A percentile compares a stretch with the other conserved stretches of the same genome.
Evolutionary conservation across 306 rosid species (phyloP).

Genomic region (Elaeagnus macrophylla): DNA sequence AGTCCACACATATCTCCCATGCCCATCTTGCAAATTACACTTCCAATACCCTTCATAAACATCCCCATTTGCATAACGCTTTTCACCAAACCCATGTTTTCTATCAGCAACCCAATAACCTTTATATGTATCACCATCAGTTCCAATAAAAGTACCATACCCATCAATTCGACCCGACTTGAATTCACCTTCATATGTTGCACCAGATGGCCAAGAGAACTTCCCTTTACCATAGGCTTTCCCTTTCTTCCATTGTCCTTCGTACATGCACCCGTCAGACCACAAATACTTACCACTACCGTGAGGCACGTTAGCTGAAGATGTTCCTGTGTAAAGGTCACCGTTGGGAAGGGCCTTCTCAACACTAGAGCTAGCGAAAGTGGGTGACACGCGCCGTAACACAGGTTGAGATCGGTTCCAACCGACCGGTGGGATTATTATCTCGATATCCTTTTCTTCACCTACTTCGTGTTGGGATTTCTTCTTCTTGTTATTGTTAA

Average conservation of each 20-base stretch:
- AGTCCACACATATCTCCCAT: slow-evolving; percentile 81
- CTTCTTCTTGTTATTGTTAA: too few relatives aligned
- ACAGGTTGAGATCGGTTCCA: slow-evolving; percentile 57
- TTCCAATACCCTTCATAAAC: slow-evolving; percentile 76
- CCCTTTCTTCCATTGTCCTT: slow-evolving; percentile 82
- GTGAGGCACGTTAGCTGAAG: slow-evolving; percentile 50
- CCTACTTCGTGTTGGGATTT: too few relatives aligned
- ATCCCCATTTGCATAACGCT: slow-evolving; percentile 76
- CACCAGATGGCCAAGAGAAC: slow-evolving; percentile 97
- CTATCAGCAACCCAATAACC: slow-evolving; percentile 71
- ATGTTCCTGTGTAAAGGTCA: slow-evolving; percentile 81
- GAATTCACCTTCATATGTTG: slow-evolving; percentile 84
- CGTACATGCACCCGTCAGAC: slow-evolving; percentile 93
- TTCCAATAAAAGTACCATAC: slow-evolving; percentile 64
- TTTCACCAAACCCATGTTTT: slow-evolving; percentile 71
- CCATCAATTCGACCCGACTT: slow-evolving; percentile 94
- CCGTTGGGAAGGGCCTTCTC: slow-evolving; percentile 65
- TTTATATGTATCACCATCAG: slow-evolving; percentile 67
- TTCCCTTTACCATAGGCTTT: slow-evolving; percentile 85
- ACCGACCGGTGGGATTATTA: slow-evolving; percentile 16
- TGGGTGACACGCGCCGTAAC: slow-evolving; percentile 63
- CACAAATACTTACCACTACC: slow-evolving; percentile 90
- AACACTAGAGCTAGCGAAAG: slow-evolving; percentile 13
- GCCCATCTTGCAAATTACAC: slow-evolving; percentile 67
- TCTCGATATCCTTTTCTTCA: too few relatives aligned